Conservation (phyloP, 202 grass and related monocot species). For the Carex arenaria region DNA sequence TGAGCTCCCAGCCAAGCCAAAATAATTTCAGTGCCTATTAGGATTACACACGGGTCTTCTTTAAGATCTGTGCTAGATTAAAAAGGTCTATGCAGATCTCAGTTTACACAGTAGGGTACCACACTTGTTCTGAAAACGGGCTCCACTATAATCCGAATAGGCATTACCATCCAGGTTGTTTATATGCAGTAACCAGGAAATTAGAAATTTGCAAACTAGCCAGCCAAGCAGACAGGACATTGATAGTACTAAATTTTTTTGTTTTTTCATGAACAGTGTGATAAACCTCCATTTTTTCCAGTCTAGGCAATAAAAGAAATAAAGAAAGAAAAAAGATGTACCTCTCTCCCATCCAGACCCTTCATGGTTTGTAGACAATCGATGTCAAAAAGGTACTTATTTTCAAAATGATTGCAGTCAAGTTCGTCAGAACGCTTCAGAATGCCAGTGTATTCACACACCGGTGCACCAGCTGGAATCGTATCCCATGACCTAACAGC, state of each 20-base stretch:
- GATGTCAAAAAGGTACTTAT: conserved; percentile 85
- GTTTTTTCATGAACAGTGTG: not conserved
- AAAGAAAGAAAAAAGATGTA: conserved; percentile 21
- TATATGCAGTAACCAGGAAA: not conserved
- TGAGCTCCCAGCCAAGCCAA: no score
- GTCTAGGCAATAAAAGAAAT: not conserved
- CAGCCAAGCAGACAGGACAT: not conserved
- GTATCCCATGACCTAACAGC: conserved; percentile 90
- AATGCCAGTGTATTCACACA: conserved; percentile 83
- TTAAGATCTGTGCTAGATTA: no score
- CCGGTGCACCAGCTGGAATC: conserved; percentile 82
- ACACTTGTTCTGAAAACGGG: no score
- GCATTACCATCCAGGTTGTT: not conserved
- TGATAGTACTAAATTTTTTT: not conserved
- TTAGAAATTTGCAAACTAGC: not conserved
- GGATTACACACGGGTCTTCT: no score
- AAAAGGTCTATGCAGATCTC: no score
- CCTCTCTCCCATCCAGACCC: conserved; percentile 82
- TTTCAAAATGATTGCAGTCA: conserved; percentile 35
- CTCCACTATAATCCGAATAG: no score
- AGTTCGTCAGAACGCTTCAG: conserved; percentile 63
- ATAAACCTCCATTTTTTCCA: not conserved
- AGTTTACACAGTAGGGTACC: no score
- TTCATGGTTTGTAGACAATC: conserved; percentile 94
- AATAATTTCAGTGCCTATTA: no score